These are phyloP conservation scores for Sorghum bicolor DNA, from an alignment of 176 grass and related monocot genomes.

Conservation along the genomic window Sorghum_bicolor_NCBIv3 NC_012871.2:77301001-77301500, in stretches of 20 bases:
- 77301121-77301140: slow-evolving; percentile 73
- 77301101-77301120: slow-evolving; percentile 16
- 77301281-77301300: background rate
- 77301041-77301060: slow-evolving; percentile 19
- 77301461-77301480: background rate
- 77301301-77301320: background rate
- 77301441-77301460: background rate
- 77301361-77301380: slow-evolving; percentile 9
- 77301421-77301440: background rate
- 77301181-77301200: slow-evolving; percentile 99
- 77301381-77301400: background rate
- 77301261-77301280: slow-evolving; percentile 1
- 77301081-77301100: background rate
- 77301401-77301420: background rate
- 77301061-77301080: slow-evolving; percentile 8
- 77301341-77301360: background rate
- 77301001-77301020: slow-evolving; percentile 1
- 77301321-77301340: slow-evolving; percentile 5
- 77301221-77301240: slow-evolving; percentile 99
- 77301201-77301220: slow-evolving; percentile 77
- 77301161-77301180: slow-evolving; percentile 98
- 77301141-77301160: slow-evolving; percentile 86
- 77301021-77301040: background rate
- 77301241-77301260: slow-evolving; percentile 78
- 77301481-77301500: background rate